Percentiles rank a stretch among this genome's conserved stretches.
Conservation (phyloP, 2,329 filamentous ascomycete genomes). For the Aspergillus japonicus region DNA sequence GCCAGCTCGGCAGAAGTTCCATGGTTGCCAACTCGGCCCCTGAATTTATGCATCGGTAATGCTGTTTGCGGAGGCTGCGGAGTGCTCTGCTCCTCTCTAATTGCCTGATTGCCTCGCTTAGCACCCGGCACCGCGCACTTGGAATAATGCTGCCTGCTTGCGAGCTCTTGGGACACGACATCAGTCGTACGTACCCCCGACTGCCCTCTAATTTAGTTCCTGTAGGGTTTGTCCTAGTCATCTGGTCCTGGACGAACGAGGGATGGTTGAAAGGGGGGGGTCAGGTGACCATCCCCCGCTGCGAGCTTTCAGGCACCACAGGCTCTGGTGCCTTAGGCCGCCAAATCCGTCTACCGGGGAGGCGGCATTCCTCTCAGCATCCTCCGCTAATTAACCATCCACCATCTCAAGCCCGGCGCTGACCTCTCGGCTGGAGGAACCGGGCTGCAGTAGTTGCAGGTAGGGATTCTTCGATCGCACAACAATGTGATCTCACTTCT, state of each 20-base stretch:
- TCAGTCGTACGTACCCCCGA: not conserved
- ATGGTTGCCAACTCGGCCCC: conserved; percentile 16
- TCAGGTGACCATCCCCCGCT: not conserved
- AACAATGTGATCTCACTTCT: not conserved
- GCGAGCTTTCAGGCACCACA: not conserved
- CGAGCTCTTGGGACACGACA: not conserved
- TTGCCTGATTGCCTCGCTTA: not conserved
- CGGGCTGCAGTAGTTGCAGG: not conserved
- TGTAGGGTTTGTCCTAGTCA: not conserved
- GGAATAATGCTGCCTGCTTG: no score
- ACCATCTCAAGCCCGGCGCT: no score
- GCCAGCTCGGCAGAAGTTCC: conserved; percentile 23
- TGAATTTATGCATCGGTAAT: conserved; percentile 10
- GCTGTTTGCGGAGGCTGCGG: not conserved
- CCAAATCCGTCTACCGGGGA: not conserved
- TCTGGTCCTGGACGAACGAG: not conserved
- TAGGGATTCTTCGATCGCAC: not conserved
- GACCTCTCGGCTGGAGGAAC: not conserved
- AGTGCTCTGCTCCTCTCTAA: not conserved
- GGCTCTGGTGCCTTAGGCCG: not conserved
- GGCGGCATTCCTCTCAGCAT: not conserved
- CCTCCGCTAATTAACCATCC: not conserved
- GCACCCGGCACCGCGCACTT: not conserved
- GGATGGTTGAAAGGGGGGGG: not conserved
- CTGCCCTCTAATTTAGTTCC: not conserved